A percentile compares a stretch with the other conserved stretches of the same genome.
Evolutionary conservation across 495 filamentous ascomycete genomes (phyloP).

Genomic region (Elasticomyces elasticus): DNA sequence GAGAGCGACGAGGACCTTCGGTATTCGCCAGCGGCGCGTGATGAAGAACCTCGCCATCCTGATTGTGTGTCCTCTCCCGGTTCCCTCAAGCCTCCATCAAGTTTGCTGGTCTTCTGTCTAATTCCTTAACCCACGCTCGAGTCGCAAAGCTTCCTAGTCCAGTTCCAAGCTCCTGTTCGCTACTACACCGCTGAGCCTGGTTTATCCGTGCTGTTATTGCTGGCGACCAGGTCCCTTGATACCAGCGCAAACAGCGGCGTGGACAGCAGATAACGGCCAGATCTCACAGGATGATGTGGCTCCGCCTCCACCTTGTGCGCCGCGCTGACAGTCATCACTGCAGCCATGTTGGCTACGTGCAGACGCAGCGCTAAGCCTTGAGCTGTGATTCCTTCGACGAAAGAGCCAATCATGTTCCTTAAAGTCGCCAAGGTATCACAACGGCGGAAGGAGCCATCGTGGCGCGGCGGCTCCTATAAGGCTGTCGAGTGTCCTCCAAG

Average conservation of each 20-base stretch:
- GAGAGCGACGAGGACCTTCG: conserved; percentile 52
- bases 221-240: no score
- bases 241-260: no score
- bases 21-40: conserved; percentile 53
- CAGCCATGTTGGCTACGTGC: neutral
- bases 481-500: no score
- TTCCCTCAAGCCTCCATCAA: neutral
- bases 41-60: conserved; percentile 10
- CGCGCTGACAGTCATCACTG: neutral
- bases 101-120: neutral
- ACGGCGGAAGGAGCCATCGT: no score
- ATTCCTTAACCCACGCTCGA: neutral
- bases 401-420: neutral
- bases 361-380: neutral
- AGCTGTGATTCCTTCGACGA: neutral
- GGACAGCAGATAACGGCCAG: no score
- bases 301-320: neutral
- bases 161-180: no score
- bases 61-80: no score
- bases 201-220: no score
- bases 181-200: no score
- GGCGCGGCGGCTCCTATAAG: no score
- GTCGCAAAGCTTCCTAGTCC: no score
- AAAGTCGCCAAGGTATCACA: neutral
- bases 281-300: no score